phyloP scores from a whole-genome alignment of 768 basidiomycete genomes.

The Suillus sp. region DNA sequence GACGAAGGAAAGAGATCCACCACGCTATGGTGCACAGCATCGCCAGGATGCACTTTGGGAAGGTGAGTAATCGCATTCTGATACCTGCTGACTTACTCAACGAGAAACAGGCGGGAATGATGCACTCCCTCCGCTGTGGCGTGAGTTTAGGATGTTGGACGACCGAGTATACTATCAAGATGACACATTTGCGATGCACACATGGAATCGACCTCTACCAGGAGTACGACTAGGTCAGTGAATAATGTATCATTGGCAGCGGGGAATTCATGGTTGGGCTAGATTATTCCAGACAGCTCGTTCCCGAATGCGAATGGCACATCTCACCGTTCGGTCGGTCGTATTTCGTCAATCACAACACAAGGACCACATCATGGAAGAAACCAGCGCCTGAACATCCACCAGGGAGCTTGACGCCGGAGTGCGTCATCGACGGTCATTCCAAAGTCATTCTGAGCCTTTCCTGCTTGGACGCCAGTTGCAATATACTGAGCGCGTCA shows the following conservation, averaged over 20 bases:
- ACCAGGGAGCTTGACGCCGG: neutral
- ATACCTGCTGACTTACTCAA: neutral
- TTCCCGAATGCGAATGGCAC: neutral
- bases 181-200: rapidly evolving
- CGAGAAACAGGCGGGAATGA: neutral
- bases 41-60: slow-evolving; percentile 4
- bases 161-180: neutral
- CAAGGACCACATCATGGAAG: neutral
- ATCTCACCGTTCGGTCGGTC: neutral
- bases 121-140: neutral
- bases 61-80: neutral
- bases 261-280: neutral
- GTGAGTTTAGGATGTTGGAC: neutral
- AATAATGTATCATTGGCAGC: neutral
- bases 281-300: neutral
- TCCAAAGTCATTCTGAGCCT: neutral
- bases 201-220: neutral
- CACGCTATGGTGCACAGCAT: neutral
- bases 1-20: neutral
- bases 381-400: neutral
- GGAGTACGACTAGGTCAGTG: neutral
- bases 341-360: neutral
- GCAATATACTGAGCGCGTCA: neutral
- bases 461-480: neutral
- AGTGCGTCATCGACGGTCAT: neutral